Evolutionary conservation across 2,329 filamentous ascomycete genomes (phyloP), one percentile per base, ranked within the genome.

Genomic region (Nigrospora sphaerica): DNA sequence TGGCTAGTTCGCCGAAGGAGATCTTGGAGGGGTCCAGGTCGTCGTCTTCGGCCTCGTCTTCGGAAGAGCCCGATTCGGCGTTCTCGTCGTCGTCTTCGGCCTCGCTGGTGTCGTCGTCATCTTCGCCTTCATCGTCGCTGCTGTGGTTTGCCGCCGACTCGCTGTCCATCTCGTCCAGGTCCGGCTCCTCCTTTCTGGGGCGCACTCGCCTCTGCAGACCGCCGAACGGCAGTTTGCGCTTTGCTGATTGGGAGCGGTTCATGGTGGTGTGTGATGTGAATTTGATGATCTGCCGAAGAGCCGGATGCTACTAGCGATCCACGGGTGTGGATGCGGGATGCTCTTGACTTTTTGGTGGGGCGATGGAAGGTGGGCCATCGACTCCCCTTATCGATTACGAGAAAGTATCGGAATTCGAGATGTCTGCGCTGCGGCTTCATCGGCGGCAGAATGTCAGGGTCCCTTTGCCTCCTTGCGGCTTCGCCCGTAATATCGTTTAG

Each of bases 1-100:
- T 88, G 53, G 88, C 88, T 36, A 96, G 74, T n/a, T 88, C 87
- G 52, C 90, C 91, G 59, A 97, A 96, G 19, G 90, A 93, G 53
- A 96, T 81, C 50, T 75, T 72, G 10, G 78, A 70, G 67, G 48
- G 76, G 72, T 46, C 75, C 62, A 16, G 63, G 65, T 6, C 68
- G 58, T 44, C 55, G 53, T 59, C 57, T 37, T 62, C 53, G 9
- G 65, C 64, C 19, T 32, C 44, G 33, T 46, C 53, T 43, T 48
- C 53, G 44, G 56, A 59, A 46, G 46, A 49, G 14, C 28, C 37
- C 11, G 54, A 55, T 40, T 53, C 52, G 42, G 56, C 14, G 35
- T 28, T 10, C 23, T 42, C 32, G 9, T 37, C 42, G 33, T 32
- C 42, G 14, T 36, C 34, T 36, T 36, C 34, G 34, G 16, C 34